Evolutionary conservation across 2,329 filamentous ascomycete genomes (phyloP).

Genomic region (Emmonsiellopsis sp.): DNA sequence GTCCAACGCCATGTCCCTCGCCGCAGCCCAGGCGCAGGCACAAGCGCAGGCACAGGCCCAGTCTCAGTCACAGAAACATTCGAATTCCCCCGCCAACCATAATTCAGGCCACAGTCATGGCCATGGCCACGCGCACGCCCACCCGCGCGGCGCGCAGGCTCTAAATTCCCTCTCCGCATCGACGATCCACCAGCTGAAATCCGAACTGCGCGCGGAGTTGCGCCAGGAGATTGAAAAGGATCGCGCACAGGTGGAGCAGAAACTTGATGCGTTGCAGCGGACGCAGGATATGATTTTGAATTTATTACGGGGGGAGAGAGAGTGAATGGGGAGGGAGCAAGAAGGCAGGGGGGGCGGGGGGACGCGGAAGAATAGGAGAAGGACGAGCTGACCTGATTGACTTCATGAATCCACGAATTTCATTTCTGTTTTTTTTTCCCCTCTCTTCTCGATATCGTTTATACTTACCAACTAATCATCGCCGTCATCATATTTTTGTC

Average conservation of each 20-base stretch:
- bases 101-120: neutral
- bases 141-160: no score
- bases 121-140: neutral
- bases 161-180: conserved; percentile 4
- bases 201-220: conserved; percentile 25
- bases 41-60: neutral
- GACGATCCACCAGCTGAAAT: conserved; percentile 19
- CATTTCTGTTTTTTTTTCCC: neutral
- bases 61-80: neutral
- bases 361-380: no score
- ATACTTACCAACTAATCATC: neutral
- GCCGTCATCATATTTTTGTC: no score
- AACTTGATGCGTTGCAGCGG: conserved; percentile 27
- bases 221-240: conserved; percentile 24
- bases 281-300: conserved; percentile 33
- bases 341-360: no score
- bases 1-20: conserved; percentile 16
- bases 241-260: conserved; percentile 24
- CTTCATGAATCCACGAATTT: neutral
- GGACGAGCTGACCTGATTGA: no score
- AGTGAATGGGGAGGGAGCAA: neutral
- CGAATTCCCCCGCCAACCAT: conserved; percentile 1
- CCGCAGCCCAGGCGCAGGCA: conserved; percentile 3
- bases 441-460: neutral
- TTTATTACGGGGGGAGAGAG: conserved; percentile 27